Conservation (phyloP, 2,329 filamentous ascomycete species). For the Penicillium sp. region DNA sequence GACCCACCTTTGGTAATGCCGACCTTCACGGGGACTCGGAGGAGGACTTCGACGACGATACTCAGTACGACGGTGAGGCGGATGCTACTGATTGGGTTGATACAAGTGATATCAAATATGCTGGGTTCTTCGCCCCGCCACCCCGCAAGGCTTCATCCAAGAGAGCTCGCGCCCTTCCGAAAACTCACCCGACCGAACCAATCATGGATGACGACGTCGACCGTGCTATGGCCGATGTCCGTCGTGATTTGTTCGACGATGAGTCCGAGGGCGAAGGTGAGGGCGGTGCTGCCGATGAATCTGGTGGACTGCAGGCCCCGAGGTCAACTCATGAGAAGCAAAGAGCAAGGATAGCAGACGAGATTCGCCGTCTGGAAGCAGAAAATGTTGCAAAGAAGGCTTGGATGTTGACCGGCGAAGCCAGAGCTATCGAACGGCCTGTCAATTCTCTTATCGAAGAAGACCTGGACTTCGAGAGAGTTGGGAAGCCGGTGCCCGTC, state of each 20-base stretch:
- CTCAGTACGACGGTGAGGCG: conserved; percentile 50
- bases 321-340: conserved; percentile 78
- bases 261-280: conserved; percentile 54
- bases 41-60: conserved; percentile 66
- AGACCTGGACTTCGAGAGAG: conserved; percentile 91
- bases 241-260: conserved; percentile 87
- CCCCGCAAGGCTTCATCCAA: conserved; percentile 65
- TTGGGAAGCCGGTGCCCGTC: conserved; percentile 90
- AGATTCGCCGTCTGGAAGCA: conserved; percentile 87
- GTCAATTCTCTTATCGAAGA: conserved; percentile 90
- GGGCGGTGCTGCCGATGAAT: conserved; percentile 66
- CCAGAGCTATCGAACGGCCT: conserved; percentile 74
- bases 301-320: conserved; percentile 33
- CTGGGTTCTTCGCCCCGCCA: conserved; percentile 89
- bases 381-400: conserved; percentile 84
- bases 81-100: conserved; percentile 63
- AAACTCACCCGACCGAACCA: conserved; percentile 46
- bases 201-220: conserved; percentile 67
- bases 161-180: conserved; percentile 53
- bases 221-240: conserved; percentile 80
- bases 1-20: conserved; percentile 79
- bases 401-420: conserved; percentile 89
- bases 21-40: conserved; percentile 64
- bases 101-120: conserved; percentile 85
- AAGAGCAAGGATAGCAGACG: conserved; percentile 79